Percentiles rank a stretch among this genome's conserved stretches.
phyloP scores from a whole-genome alignment of 805 yeast genomes.

The Metschnikowia santaceciliae region DNA sequence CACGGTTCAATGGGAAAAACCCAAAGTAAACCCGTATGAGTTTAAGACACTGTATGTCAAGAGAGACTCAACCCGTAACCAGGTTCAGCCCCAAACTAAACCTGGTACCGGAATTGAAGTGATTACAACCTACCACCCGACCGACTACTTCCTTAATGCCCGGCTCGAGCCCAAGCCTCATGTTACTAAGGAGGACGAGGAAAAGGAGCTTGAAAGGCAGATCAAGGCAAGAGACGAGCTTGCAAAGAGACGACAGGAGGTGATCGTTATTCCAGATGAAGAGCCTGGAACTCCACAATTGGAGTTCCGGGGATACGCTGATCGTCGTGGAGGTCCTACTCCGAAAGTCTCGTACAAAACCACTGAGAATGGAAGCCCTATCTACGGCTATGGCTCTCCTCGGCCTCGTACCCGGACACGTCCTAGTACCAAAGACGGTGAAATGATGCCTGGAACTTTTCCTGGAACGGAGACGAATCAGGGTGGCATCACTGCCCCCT shows the following conservation, averaged over 20 bases:
- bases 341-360: neutral
- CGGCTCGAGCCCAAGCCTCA: neutral
- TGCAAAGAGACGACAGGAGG: neutral
- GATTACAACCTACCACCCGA: neutral
- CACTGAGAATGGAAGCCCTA: conserved; percentile 1
- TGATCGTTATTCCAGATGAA: neutral
- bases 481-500: neutral
- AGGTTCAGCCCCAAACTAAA: neutral
- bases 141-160: neutral
- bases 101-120: neutral
- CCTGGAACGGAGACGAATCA: neutral
- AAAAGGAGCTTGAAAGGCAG: neutral
- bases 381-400: neutral
- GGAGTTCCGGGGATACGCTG: neutral
- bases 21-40: neutral
- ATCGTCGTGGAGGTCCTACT: neutral
- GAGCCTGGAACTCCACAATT: neutral
- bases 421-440: neutral
- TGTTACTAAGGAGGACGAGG: neutral
- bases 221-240: neutral
- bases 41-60: conserved; percentile 1
- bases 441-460: neutral
- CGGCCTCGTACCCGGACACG: neutral
- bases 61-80: neutral
- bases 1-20: neutral